A percentile compares a stretch with the other conserved stretches of the same genome.
Evolutionary conservation across 164 flowering plant genomes (phyloP).

Genomic region (Kingdonia uniflora): DNA sequence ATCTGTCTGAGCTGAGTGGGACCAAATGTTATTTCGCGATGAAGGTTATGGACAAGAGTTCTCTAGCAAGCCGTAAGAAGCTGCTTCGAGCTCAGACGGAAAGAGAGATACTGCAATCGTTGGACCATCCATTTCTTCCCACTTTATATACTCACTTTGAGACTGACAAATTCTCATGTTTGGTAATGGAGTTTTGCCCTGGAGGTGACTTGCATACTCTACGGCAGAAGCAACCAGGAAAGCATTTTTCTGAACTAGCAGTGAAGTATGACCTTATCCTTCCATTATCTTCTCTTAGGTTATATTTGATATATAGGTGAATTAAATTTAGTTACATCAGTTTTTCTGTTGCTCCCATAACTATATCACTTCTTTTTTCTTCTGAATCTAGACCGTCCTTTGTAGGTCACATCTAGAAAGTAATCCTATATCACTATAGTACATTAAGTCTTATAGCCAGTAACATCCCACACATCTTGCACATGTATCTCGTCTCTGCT

Average conservation of each 20-base stretch:
- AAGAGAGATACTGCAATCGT: slow-evolving; percentile 67
- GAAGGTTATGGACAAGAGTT: slow-evolving; percentile 83
- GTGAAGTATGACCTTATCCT: slow-evolving; percentile 49
- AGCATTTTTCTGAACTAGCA: slow-evolving; percentile 80
- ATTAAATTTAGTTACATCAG: no score
- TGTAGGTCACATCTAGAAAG: no score
- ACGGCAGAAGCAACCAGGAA: slow-evolving; percentile 81
- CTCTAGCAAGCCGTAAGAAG: slow-evolving; percentile 73
- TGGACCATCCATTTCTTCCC: slow-evolving; percentile 88
- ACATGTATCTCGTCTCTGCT: no score
- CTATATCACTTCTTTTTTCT: no score
- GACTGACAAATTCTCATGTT: slow-evolving; percentile 80
- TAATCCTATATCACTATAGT: no score
- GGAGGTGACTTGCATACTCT: slow-evolving; percentile 88
- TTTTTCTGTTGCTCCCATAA: no score
- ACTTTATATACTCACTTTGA: slow-evolving; percentile 74
- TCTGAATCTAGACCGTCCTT: neutral
- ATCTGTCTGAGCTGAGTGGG: slow-evolving; percentile 75
- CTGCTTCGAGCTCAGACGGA: slow-evolving; percentile 85
- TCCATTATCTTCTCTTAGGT: neutral
- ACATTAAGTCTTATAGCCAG: no score
- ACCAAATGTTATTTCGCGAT: slow-evolving; percentile 75
- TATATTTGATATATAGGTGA: neutral
- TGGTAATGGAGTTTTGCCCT: slow-evolving; percentile 90
- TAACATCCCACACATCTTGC: no score